These are phyloP conservation scores for Farysia itapuensis DNA, from an alignment of 1,284 basidiomycete species.

Conservation along the genomic window DNA sequence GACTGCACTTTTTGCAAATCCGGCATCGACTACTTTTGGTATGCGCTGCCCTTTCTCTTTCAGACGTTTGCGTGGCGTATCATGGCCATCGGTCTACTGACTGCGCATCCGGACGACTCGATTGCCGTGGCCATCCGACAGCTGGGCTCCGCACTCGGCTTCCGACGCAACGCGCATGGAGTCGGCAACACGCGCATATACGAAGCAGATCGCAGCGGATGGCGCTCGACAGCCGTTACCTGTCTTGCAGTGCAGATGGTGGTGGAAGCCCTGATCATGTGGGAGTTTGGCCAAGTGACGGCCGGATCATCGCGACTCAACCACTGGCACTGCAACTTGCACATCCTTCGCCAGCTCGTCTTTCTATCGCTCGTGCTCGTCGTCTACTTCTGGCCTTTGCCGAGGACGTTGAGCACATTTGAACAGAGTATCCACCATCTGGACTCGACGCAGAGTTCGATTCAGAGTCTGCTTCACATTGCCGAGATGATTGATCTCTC, in stretches of 20 bases:
- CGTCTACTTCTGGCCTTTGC: constrained; percentile 19
- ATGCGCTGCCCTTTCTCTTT: constrained; percentile 19
- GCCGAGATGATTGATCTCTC: constrained; percentile 15
- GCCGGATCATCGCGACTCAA: constrained; percentile 10
- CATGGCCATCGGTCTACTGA: constrained; percentile 27
- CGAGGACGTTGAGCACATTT: constrained; percentile 3
- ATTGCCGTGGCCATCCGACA: constrained; percentile 24
- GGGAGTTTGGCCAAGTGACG: constrained; percentile 24
- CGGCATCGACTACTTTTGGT: constrained; percentile 23
- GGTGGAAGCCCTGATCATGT: constrained; percentile 26
- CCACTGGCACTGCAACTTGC: constrained; percentile 34
- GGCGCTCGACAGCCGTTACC: constrained; percentile 9
- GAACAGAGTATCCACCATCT: constrained; percentile 16
- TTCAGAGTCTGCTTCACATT: constrained; percentile 15
- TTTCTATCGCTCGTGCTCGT: constrained; percentile 9
- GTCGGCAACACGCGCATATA: not conserved
- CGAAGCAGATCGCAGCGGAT: constrained; percentile 22
- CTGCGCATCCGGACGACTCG: constrained; percentile 25
- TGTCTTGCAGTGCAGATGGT: constrained; percentile 6
- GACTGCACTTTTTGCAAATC: constrained; percentile 31
- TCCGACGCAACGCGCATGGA: not conserved
- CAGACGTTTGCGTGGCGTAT: constrained; percentile 21
- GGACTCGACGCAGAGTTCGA: constrained; percentile 11
- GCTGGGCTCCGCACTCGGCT: constrained; percentile 2
- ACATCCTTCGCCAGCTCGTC: constrained; percentile 18